Evolutionary conservation across 345 rosid species (phyloP).

Genomic region (Firmiana major): DNA sequence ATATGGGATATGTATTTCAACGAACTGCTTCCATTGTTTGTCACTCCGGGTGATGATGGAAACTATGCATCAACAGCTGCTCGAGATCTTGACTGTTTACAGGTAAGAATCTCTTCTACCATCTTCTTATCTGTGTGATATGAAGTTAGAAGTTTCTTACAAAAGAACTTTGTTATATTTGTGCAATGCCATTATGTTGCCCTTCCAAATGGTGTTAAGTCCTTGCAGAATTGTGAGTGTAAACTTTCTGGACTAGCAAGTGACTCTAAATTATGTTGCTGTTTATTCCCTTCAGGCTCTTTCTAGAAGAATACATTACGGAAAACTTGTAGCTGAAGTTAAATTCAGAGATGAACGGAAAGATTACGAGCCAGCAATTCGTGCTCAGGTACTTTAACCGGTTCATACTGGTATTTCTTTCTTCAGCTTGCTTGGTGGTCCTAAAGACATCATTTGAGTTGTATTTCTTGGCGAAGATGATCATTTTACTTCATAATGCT

Average conservation of each 20-base stretch:
- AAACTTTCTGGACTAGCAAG: not conserved
- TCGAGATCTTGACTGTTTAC: slow-evolving; percentile 68
- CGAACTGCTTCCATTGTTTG: slow-evolving; percentile 69
- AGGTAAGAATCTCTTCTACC: slow-evolving; percentile 33
- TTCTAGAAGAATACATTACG: slow-evolving; percentile 84
- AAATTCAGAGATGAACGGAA: slow-evolving; percentile 65
- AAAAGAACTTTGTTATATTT: not conserved
- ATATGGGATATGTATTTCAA: slow-evolving; percentile 68
- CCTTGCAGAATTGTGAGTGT: not conserved
- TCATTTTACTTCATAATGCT: not conserved
- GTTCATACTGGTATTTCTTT: not conserved
- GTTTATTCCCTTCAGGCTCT: slow-evolving; percentile 48
- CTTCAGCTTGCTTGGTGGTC: not conserved
- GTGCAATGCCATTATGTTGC: not conserved
- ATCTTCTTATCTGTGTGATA: not conserved
- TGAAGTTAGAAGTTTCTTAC: not conserved
- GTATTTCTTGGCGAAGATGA: not conserved
- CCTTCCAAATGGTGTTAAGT: not conserved
- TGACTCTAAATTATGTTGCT: not conserved
- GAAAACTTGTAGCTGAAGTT: slow-evolving; percentile 86
- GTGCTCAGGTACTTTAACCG: slow-evolving; percentile 47
- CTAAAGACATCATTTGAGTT: not conserved
- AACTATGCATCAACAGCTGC: slow-evolving; percentile 70
- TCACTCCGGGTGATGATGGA: slow-evolving; percentile 68
- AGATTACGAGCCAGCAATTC: slow-evolving; percentile 70